Conservation (phyloP, 768 basidiomycete genomes). For the Mycena venus region DNA sequence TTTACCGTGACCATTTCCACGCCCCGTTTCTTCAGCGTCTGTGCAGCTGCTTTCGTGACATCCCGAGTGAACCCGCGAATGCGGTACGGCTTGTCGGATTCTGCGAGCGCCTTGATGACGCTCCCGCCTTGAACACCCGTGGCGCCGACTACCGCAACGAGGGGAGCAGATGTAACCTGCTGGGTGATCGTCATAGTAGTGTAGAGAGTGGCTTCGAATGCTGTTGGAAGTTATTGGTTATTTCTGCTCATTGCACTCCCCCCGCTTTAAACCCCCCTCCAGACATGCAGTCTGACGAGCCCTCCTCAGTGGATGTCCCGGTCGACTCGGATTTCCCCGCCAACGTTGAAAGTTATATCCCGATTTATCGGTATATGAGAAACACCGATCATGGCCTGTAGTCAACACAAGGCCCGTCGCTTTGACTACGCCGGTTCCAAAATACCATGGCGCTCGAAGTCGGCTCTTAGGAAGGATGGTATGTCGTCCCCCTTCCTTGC, state of each 20-base stretch:
- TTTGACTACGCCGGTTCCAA: too few species aligned
- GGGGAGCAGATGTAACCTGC: constrained; percentile 1
- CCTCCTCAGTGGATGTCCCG: too few species aligned
- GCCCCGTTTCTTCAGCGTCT: constrained; percentile 7
- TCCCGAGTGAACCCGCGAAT: constrained; percentile 22
- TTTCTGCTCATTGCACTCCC: background rate
- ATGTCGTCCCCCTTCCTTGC: too few species aligned
- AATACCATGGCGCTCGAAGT: too few species aligned
- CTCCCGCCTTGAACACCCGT: constrained; percentile 22
- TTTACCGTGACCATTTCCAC: constrained; percentile 5
- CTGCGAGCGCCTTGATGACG: constrained; percentile 24
- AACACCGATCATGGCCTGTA: too few species aligned
- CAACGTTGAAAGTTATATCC: too few species aligned
- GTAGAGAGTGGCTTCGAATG: background rate
- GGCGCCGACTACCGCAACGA: constrained; percentile 27
- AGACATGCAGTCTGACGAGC: too few species aligned
- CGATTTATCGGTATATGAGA: too few species aligned
- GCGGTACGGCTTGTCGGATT: constrained; percentile 24
- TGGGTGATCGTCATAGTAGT: constrained; percentile 27
- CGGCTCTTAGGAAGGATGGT: too few species aligned
- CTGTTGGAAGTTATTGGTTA: background rate
- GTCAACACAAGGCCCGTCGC: too few species aligned
- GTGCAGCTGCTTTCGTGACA: background rate
- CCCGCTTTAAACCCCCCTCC: background rate
- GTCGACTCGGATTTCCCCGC: too few species aligned